A percentile compares a stretch with the other conserved stretches of the same genome.
phyloP scores from a whole-genome alignment of 2,329 filamentous ascomycete genomes.

The Sporothrix pallida region DNA sequence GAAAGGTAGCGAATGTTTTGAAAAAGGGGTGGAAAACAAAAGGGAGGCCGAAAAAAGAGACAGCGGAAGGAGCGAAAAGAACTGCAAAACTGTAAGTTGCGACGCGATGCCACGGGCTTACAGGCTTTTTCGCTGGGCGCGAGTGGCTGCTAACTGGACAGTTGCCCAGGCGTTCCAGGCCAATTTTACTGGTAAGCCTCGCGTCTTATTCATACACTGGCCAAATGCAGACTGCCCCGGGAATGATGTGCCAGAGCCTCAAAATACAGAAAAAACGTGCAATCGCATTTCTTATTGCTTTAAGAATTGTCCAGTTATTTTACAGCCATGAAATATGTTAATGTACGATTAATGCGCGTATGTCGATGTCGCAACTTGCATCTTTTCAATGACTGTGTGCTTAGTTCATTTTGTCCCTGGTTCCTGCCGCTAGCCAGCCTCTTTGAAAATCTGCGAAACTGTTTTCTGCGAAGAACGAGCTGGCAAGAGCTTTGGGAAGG shows the following conservation, averaged over 20 bases:
- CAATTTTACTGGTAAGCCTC: background rate
- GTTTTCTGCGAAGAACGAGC: background rate
- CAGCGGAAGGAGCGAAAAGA: background rate
- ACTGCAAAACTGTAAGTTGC: conserved; percentile 29
- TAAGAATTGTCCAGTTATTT: no score
- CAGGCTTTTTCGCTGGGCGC: conserved; percentile 10
- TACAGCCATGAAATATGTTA: no score
- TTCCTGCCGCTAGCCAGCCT: conserved; percentile 26
- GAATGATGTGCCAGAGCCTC: background rate
- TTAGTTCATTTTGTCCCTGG: background rate
- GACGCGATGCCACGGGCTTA: conserved; percentile 30
- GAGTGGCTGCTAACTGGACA: background rate
- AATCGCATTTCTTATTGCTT: no score
- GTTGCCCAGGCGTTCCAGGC: background rate
- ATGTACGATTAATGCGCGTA: no score
- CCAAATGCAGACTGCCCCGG: background rate
- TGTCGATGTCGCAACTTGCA: background rate
- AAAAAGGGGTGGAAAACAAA: background rate
- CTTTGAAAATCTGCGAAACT: background rate
- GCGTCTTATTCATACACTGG: background rate
- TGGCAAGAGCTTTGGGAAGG: conserved; percentile 35
- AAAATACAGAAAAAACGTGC: background rate
- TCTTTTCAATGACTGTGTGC: background rate
- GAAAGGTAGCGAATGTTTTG: background rate
- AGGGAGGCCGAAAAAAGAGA: background rate